Percentiles rank a stretch among this genome's conserved stretches.
phyloP scores from a whole-genome alignment of 31 red algal species.

The Porphyra umbilicalis region DNA sequence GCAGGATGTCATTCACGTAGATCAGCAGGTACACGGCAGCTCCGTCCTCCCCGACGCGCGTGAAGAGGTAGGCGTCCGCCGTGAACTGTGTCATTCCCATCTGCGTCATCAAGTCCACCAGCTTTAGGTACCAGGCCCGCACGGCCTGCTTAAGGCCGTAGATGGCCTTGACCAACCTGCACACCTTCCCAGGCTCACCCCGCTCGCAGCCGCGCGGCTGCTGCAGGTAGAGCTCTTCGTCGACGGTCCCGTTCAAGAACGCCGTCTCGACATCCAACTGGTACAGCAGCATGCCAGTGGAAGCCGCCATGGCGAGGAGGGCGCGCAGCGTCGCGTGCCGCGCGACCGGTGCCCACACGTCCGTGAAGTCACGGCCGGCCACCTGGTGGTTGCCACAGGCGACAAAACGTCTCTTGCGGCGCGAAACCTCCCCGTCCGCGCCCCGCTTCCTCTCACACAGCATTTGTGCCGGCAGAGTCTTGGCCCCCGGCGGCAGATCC shows the following conservation, averaged over 20 bases:
- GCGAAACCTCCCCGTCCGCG: too few species aligned
- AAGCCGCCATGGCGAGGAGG: background rate
- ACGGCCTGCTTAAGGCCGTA: conserved; percentile 12
- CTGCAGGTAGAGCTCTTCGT: conserved; percentile 6
- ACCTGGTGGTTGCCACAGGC: too few species aligned
- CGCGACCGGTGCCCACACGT: background rate
- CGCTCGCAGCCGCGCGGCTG: background rate
- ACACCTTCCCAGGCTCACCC: background rate
- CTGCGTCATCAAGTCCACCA: background rate
- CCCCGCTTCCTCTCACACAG: too few species aligned
- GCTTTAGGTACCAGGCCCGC: background rate
- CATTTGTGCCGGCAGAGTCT: too few species aligned
- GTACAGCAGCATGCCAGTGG: background rate
- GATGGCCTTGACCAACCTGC: background rate
- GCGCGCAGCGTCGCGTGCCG: conserved; percentile 6
- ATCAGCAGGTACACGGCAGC: too few species aligned
- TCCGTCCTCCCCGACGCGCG: too few species aligned
- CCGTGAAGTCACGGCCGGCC: too few species aligned
- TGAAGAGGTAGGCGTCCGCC: background rate
- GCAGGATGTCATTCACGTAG: too few species aligned
- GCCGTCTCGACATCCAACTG: conserved; percentile 16
- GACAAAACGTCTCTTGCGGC: too few species aligned
- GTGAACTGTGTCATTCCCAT: background rate
- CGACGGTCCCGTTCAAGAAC: background rate
- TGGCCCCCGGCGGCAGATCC: too few species aligned